phyloP scores from a whole-genome alignment of 2,329 filamentous ascomycete genomes.

The Talaromyces sp. region DNA sequence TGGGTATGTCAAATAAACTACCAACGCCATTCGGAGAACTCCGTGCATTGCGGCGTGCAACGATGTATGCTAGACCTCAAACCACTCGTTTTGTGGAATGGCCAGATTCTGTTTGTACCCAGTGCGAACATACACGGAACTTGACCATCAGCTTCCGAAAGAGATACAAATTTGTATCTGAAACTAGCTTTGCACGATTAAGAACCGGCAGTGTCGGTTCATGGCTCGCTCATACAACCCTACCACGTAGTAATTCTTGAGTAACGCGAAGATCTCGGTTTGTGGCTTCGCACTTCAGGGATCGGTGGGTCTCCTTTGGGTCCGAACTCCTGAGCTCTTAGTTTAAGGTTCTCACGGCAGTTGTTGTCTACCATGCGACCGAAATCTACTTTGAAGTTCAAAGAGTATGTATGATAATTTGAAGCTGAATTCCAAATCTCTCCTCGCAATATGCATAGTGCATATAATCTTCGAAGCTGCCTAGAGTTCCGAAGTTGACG shows the following conservation, averaged over 20 bases:
- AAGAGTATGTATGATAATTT: neutral
- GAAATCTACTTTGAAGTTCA: neutral
- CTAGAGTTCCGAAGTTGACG: neutral
- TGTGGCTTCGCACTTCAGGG: neutral
- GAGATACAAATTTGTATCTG: neutral
- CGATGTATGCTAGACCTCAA: neutral
- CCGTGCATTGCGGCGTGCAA: neutral
- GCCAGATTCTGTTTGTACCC: neutral
- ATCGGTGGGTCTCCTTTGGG: neutral
- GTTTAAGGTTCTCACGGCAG: neutral
- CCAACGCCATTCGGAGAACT: neutral
- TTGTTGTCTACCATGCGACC: neutral
- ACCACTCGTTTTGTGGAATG: neutral
- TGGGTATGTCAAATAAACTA: neutral
- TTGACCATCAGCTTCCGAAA: neutral
- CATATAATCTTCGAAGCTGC: neutral
- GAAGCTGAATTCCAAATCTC: neutral
- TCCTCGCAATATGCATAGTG: neutral
- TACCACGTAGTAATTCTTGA: neutral
- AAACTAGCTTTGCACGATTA: neutral
- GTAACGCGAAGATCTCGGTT: neutral
- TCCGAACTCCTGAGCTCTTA: neutral
- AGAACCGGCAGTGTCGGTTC: neutral
- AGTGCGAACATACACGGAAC: neutral
- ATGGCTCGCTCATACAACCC: neutral